phyloP scores from a whole-genome alignment of 1,284 basidiomycete species.

The Malassezia equina region DNA sequence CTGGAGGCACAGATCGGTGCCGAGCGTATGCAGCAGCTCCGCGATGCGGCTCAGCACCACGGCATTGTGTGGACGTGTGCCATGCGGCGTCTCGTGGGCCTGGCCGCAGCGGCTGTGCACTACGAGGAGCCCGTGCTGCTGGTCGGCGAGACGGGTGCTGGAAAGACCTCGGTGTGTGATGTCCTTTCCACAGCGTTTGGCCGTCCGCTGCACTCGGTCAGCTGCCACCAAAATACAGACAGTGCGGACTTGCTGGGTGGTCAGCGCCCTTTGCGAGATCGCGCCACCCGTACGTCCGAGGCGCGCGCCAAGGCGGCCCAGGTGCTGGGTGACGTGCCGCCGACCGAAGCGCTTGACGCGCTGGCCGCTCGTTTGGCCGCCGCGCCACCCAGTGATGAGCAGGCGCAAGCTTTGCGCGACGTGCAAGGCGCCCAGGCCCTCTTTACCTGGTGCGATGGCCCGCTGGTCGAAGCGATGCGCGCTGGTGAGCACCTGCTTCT shows the following conservation, averaged over 20 bases:
- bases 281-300: conserved; percentile 44
- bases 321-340: conserved; percentile 4
- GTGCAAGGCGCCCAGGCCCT: conserved; percentile 59
- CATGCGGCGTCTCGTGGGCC: conserved; percentile 77
- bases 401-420: conserved; percentile 21
- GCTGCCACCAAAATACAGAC: conserved; percentile 99
- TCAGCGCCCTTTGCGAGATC: conserved; percentile 81
- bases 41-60: conserved; percentile 50
- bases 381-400: not conserved
- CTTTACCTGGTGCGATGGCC: conserved; percentile 94
- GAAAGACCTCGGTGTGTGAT: conserved; percentile 95
- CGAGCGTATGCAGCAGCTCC: conserved; percentile 18
- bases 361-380: conserved; percentile 19
- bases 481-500: conserved; percentile 76
- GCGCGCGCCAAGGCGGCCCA: not conserved
- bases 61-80: conserved; percentile 77
- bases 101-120: conserved; percentile 70
- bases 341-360: conserved; percentile 19
- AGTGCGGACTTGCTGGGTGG: conserved; percentile 93
- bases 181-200: conserved; percentile 63
- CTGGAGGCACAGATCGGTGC: conserved; percentile 42
- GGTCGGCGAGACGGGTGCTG: conserved; percentile 96
- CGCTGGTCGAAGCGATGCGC: conserved; percentile 83
- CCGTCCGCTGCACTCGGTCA: conserved; percentile 65
- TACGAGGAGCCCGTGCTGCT: conserved; percentile 91